Conservation (phyloP, 352 stramenopile genomes). For the Globisporangium camurandrum region DNA sequence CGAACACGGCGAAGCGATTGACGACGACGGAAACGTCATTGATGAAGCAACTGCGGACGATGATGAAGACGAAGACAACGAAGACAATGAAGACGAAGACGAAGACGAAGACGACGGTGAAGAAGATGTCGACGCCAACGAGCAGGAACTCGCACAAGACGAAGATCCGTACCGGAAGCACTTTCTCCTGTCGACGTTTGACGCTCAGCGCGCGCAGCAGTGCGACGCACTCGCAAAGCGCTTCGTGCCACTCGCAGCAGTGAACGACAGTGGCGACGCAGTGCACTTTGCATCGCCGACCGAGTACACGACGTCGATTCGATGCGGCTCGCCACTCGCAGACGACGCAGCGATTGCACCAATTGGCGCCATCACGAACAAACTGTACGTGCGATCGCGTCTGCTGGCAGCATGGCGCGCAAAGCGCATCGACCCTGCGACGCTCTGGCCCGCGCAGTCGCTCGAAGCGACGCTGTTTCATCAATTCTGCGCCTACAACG, state of each 20-base stretch:
- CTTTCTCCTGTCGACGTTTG: constrained; percentile 45
- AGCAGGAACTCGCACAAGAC: constrained; percentile 1
- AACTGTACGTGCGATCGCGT: constrained; percentile 39
- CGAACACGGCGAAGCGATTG: constrained; percentile 30
- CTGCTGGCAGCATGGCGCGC: constrained; percentile 40
- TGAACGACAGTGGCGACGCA: constrained; percentile 9
- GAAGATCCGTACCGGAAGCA: constrained; percentile 60
- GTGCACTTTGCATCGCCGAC: constrained; percentile 15
- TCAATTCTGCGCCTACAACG: constrained; percentile 45
- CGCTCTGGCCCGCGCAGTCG: constrained; percentile 23
- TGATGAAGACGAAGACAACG: constrained; percentile 7
- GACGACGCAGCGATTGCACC: constrained; percentile 7
- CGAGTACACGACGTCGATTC: constrained; percentile 41
- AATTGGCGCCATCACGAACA: constrained; percentile 13
- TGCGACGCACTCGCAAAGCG: constrained; percentile 31
- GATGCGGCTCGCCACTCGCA: constrained; percentile 16
- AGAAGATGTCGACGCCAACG: constrained; percentile 6
- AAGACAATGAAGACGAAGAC: constrained; percentile 15
- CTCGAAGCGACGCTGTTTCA: constrained; percentile 45
- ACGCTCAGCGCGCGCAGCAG: constrained; percentile 31
- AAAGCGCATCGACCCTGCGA: constrained; percentile 24
- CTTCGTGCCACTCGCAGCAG: constrained; percentile 21
- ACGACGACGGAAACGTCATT: constrained; percentile 29
- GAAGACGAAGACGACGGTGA: constrained; percentile 15
- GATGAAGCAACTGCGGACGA: constrained; percentile 10